Evolutionary conservation across 192 early-diverging fungal genomes (phyloP).

Genomic region (Coemansia sp.): DNA sequence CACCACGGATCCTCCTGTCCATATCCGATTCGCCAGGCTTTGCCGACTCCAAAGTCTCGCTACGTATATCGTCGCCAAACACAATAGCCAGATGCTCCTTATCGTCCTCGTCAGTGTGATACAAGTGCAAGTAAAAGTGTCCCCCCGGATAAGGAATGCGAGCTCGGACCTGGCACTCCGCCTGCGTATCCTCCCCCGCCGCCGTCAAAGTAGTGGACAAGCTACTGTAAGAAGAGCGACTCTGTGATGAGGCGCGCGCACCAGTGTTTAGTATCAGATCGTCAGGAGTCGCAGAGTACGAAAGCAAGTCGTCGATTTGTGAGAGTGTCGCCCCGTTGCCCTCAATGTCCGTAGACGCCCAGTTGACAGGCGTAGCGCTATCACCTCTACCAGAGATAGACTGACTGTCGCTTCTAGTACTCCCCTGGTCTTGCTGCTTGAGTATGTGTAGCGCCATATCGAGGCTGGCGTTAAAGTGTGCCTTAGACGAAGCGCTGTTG

Average conservation of each 20-base stretch:
- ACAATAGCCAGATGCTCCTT: slow-evolving; percentile 96
- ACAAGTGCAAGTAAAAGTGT: slow-evolving; percentile 82
- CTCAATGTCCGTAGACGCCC: slow-evolving; percentile 26
- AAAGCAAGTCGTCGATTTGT: not conserved
- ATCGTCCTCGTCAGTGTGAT: slow-evolving; percentile 79
- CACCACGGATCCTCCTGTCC: slow-evolving; percentile 82
- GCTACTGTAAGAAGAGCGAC: not conserved
- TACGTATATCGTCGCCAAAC: slow-evolving; percentile 82
- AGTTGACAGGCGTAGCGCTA: slow-evolving; percentile 33
- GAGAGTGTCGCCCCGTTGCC: slow-evolving; percentile 1
- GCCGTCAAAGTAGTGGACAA: not conserved
- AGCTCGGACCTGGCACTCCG: slow-evolving; percentile 64
- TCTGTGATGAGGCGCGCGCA: not conserved
- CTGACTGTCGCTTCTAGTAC: not conserved
- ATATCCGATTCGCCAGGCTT: slow-evolving; percentile 73
- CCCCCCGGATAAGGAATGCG: slow-evolving; percentile 80
- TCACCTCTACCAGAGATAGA: slow-evolving; percentile 2
- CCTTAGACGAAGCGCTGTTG: slow-evolving; percentile 21
- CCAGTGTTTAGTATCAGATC: slow-evolving; percentile 29
- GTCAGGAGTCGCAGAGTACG: slow-evolving; percentile 25
- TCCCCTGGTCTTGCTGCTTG: slow-evolving; percentile 21
- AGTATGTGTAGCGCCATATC: slow-evolving; percentile 47
- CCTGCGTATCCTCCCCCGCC: slow-evolving; percentile 2
- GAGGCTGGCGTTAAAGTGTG: slow-evolving; percentile 56
- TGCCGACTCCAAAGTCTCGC: slow-evolving; percentile 65